Conservation (phyloP, 228 moss, liverwort and hornwort species). For the Sphagnum magellanicum region DNA sequence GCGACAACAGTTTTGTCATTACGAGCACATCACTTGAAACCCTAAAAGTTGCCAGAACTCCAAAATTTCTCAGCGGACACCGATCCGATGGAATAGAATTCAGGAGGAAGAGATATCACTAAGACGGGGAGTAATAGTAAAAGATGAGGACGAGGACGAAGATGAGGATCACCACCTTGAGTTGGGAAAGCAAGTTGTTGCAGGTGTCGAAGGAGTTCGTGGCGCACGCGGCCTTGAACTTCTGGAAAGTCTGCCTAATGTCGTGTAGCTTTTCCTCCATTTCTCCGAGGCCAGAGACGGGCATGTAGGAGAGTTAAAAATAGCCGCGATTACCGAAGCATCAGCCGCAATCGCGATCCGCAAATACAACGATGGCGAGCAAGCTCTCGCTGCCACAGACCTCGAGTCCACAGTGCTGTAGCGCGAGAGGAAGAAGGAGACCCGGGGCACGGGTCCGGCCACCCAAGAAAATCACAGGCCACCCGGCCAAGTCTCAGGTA, state of each 20-base stretch:
- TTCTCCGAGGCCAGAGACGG: neutral
- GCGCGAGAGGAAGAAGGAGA: too few species aligned
- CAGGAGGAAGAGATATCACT: neutral
- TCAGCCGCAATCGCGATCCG: too few species aligned
- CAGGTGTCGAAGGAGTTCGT: slow-evolving; percentile 44
- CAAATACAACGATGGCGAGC: too few species aligned
- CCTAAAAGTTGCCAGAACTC: slow-evolving; percentile 1
- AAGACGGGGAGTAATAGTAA: neutral
- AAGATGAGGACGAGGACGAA: neutral
- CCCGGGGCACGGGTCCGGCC: too few species aligned
- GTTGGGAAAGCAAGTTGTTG: slow-evolving; percentile 34
- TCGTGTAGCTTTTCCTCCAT: slow-evolving; percentile 52
- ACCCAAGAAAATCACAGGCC: too few species aligned
- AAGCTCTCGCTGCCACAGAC: too few species aligned
- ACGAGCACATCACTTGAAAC: neutral
- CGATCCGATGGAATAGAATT: neutral
- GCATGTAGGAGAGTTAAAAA: neutral
- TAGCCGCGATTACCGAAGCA: too few species aligned
- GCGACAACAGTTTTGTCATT: neutral
- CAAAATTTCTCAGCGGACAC: slow-evolving; percentile 8
- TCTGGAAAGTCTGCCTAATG: slow-evolving; percentile 40
- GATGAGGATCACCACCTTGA: slow-evolving; percentile 32
- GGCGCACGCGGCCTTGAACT: slow-evolving; percentile 39
- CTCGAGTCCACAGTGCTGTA: too few species aligned
- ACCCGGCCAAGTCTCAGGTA: too few species aligned